Evolutionary conservation across 2,329 filamentous ascomycete species (phyloP).

Genomic region (Aspergillaceae sp.): DNA sequence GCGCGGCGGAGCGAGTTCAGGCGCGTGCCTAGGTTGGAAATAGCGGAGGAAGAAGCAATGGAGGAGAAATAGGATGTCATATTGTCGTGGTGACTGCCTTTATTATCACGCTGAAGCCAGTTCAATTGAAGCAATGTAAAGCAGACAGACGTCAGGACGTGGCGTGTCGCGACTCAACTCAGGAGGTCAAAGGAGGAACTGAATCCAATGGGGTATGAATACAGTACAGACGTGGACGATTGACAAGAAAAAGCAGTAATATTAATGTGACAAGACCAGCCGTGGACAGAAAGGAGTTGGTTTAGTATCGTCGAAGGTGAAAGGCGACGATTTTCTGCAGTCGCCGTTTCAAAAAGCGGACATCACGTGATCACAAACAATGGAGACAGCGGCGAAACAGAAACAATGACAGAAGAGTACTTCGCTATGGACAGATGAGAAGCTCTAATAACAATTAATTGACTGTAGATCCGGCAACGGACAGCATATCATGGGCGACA

Average conservation of each 20-base stretch:
- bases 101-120: neutral
- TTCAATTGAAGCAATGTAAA: neutral
- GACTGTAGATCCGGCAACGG: neutral
- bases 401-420: neutral
- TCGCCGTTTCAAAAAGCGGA: neutral
- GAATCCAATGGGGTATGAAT: neutral
- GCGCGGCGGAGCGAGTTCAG: constrained; percentile 50
- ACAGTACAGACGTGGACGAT: neutral
- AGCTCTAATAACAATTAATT: neutral
- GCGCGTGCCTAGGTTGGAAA: constrained; percentile 48
- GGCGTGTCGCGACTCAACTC: neutral
- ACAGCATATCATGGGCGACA: neutral
- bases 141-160: neutral
- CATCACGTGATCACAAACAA: neutral
- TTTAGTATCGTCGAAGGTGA: neutral
- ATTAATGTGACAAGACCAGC: too few species aligned
- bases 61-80: constrained; percentile 81
- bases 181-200: neutral
- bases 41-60: constrained; percentile 36
- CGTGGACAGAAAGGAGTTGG: neutral
- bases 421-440: neutral
- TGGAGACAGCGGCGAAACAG: too few species aligned
- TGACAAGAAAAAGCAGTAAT: neutral
- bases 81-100: constrained; percentile 12
- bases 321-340: neutral